phyloP scores from a whole-genome alignment of 2,329 filamentous ascomycete genomes.

The Penicillium brasilianum region DNA sequence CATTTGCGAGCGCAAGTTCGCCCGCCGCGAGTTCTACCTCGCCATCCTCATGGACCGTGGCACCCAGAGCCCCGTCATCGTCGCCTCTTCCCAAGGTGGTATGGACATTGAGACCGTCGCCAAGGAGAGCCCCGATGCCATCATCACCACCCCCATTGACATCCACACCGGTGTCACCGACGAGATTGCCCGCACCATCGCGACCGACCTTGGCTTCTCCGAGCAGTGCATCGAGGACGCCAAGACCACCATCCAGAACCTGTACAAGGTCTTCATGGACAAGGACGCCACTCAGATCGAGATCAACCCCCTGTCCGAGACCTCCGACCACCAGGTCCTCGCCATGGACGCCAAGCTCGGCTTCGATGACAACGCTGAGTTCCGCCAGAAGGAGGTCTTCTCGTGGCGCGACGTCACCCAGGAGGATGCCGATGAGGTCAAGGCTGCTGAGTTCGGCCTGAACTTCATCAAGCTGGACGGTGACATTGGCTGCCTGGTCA shows the following conservation, averaged over 20 bases:
- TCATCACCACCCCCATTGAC: constrained; percentile 90
- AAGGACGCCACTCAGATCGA: constrained; percentile 99
- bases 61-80: constrained; percentile 89
- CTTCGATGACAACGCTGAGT: constrained; percentile 99
- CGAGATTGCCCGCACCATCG: constrained; percentile 88
- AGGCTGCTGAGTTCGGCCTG: constrained; percentile 84
- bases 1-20: constrained; percentile 99
- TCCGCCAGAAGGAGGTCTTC: constrained; percentile 97
- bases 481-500: constrained; percentile 98
- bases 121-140: constrained; percentile 96
- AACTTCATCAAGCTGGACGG: constrained; percentile 99
- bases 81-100: constrained; percentile 96
- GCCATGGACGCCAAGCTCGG: constrained; percentile 99
- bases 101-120: constrained; percentile 99
- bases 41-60: constrained; percentile 97
- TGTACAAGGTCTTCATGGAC: constrained; percentile 98
- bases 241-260: constrained; percentile 95
- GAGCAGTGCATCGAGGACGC: constrained; percentile 96
- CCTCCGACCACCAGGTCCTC: constrained; percentile 95
- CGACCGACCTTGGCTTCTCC: constrained; percentile 92
- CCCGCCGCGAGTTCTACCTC: constrained; percentile 97
- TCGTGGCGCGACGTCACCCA: constrained; percentile 90
- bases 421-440: constrained; percentile 97
- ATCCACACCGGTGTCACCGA: constrained; percentile 96
- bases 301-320: constrained; percentile 99